phyloP scores from a whole-genome alignment of 345 rosid species.

The Gossypium anomalum region DNA sequence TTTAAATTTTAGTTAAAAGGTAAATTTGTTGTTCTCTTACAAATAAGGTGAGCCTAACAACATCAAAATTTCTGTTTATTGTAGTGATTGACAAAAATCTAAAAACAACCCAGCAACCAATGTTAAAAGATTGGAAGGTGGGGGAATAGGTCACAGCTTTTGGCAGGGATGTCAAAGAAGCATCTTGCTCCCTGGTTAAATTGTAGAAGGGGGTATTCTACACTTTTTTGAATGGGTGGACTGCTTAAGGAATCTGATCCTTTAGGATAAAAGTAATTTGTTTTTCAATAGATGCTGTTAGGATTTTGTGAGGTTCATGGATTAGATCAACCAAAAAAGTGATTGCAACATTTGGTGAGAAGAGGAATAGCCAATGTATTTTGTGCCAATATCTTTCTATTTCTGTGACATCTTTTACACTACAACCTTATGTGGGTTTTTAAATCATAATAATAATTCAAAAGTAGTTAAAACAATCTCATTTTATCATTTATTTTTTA shows the following conservation, averaged over 20 bases:
- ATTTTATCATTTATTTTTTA: no score
- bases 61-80: no score
- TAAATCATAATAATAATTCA: no score
- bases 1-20: no score
- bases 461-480: no score
- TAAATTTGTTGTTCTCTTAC: no score
- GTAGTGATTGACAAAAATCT: background rate
- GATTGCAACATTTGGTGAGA: no score
- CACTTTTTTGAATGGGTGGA: conserved; percentile 5
- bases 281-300: conserved; percentile 24
- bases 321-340: background rate
- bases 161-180: conserved; percentile 31
- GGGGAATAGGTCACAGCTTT: conserved; percentile 15
- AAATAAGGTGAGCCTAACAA: no score
- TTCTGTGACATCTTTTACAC: no score
- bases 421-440: no score
- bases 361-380: no score
- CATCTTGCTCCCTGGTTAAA: conserved; percentile 20
- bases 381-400: no score
- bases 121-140: background rate
- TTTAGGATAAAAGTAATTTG: conserved; percentile 5
- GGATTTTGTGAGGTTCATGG: background rate
- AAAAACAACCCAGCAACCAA: background rate
- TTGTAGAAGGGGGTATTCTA: background rate
- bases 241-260: conserved; percentile 36